These are phyloP conservation scores for Penicillium janthinellum DNA, from an alignment of 2,329 filamentous ascomycete genomes.

Conservation along the genomic window DNA sequence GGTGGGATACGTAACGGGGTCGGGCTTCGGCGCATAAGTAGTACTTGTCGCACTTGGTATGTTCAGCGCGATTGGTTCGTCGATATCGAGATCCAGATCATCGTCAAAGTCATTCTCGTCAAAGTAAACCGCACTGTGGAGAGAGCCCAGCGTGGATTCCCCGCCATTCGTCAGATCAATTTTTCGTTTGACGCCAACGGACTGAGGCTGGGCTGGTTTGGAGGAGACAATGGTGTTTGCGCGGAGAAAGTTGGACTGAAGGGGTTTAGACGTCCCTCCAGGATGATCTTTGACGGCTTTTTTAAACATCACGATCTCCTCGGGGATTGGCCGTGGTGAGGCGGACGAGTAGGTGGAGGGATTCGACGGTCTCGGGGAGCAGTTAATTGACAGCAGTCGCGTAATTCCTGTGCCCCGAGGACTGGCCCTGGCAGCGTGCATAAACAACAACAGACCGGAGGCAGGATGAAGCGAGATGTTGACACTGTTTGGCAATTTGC, in stretches of 20 bases:
- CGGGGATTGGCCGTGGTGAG: slow-evolving; percentile 20
- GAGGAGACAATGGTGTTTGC: slow-evolving; percentile 28
- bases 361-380: slow-evolving; percentile 22
- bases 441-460: slow-evolving; percentile 20
- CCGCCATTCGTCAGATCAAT: slow-evolving; percentile 36
- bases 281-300: slow-evolving; percentile 46
- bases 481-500: neutral
- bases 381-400: slow-evolving; percentile 26
- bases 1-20: slow-evolving; percentile 23
- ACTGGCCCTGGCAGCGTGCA: slow-evolving; percentile 29
- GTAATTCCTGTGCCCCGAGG: slow-evolving; percentile 22
- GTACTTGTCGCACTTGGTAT: slow-evolving; percentile 20
- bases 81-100: slow-evolving; percentile 69
- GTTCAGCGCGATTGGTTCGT: slow-evolving; percentile 34
- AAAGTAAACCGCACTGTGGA: slow-evolving; percentile 61
- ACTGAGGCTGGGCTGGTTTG: slow-evolving; percentile 27
- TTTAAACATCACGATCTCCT: slow-evolving; percentile 40
- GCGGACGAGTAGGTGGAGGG: slow-evolving; percentile 31
- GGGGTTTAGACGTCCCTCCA: slow-evolving; percentile 33
- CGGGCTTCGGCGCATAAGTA: slow-evolving; percentile 8
- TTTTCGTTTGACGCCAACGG: slow-evolving; percentile 42
- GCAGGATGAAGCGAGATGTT: neutral
- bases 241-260: slow-evolving; percentile 35
- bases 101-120: slow-evolving; percentile 85
- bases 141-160: slow-evolving; percentile 41